Conservation (phyloP, 2,329 filamentous ascomycete species). For the Colletotrichum tamarilloi region DNA sequence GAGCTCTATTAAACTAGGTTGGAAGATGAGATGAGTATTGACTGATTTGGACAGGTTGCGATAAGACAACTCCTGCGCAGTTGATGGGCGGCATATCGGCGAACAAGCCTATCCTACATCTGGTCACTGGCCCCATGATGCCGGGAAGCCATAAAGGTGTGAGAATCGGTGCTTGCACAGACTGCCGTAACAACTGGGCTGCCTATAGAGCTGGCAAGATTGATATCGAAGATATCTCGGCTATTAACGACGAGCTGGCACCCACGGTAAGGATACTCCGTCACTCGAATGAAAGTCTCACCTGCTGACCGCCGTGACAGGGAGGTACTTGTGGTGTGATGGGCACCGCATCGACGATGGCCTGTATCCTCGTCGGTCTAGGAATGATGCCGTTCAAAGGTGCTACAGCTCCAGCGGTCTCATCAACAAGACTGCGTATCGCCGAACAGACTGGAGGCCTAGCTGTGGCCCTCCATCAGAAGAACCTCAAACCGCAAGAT, state of each 20-base stretch:
- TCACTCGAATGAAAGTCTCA: background rate
- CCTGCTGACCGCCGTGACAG: conserved; percentile 39
- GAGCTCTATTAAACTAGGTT: background rate
- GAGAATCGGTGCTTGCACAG: conserved; percentile 78
- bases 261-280: conserved; percentile 64
- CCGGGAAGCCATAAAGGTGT: conserved; percentile 73
- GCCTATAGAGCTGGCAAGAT: conserved; percentile 72
- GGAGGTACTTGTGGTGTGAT: conserved; percentile 89
- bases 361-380: conserved; percentile 83
- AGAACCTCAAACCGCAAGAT: conserved; percentile 75
- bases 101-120: conserved; percentile 76
- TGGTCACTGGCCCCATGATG: conserved; percentile 82
- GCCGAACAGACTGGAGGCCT: conserved; percentile 78
- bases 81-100: conserved; percentile 81
- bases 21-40: background rate
- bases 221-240: conserved; percentile 77
- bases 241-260: conserved; percentile 78
- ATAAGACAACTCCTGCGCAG: conserved; percentile 80
- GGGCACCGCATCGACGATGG: conserved; percentile 94
- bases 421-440: conserved; percentile 82
- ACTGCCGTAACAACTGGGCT: conserved; percentile 81
- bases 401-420: conserved; percentile 82
- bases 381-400: conserved; percentile 84
- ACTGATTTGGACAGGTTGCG: conserved; percentile 63
- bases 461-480: conserved; percentile 74